Percentiles rank a stretch among this genome's conserved stretches.
These are phyloP conservation scores for Daldinia vernicosa DNA, from an alignment of 495 filamentous ascomycete genomes.

Conservation along the genomic window DNA sequence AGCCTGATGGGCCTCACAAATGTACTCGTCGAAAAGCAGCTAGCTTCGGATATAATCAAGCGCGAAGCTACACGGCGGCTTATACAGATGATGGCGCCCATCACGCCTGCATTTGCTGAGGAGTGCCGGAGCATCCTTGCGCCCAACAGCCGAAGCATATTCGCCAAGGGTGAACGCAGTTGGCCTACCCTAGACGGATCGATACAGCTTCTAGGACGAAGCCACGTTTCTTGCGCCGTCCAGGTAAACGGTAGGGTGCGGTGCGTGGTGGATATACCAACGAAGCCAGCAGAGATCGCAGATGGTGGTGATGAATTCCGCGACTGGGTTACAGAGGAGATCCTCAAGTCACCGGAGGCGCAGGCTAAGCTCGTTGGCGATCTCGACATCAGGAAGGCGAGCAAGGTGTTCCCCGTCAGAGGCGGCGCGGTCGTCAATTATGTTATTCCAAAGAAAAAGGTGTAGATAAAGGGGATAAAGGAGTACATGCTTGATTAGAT, in stretches of 20 bases:
- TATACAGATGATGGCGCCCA: slow-evolving; percentile 76
- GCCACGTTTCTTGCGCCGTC: slow-evolving; percentile 64
- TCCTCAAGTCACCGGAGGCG: slow-evolving; percentile 51
- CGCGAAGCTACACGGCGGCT: slow-evolving; percentile 56
- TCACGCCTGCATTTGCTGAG: slow-evolving; percentile 79
- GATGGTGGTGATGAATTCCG: slow-evolving; percentile 47
- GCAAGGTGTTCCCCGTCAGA: slow-evolving; percentile 61
- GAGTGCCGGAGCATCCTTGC: slow-evolving; percentile 76
- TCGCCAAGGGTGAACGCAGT: slow-evolving; percentile 43
- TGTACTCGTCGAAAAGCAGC: slow-evolving; percentile 52
- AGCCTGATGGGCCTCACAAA: slow-evolving; percentile 85
- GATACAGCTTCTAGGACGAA: slow-evolving; percentile 49
- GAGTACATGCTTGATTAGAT: slow-evolving; percentile 15
- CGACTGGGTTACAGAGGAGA: slow-evolving; percentile 66
- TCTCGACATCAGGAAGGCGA: slow-evolving; percentile 52
- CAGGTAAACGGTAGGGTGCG: slow-evolving; percentile 80
- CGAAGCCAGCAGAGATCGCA: slow-evolving; percentile 44
- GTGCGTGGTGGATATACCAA: slow-evolving; percentile 68
- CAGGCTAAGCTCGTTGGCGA: slow-evolving; percentile 58
- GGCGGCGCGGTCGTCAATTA: slow-evolving; percentile 67
- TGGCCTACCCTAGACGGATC: slow-evolving; percentile 62
- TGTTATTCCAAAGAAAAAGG: slow-evolving; percentile 53
- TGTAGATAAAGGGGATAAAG: slow-evolving; percentile 23
- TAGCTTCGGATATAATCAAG: slow-evolving; percentile 41
- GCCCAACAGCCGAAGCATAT: slow-evolving; percentile 53